Evolutionary conservation across 2,329 filamentous ascomycete species (phyloP).

Genomic region (Trichoderma semiorbis): DNA sequence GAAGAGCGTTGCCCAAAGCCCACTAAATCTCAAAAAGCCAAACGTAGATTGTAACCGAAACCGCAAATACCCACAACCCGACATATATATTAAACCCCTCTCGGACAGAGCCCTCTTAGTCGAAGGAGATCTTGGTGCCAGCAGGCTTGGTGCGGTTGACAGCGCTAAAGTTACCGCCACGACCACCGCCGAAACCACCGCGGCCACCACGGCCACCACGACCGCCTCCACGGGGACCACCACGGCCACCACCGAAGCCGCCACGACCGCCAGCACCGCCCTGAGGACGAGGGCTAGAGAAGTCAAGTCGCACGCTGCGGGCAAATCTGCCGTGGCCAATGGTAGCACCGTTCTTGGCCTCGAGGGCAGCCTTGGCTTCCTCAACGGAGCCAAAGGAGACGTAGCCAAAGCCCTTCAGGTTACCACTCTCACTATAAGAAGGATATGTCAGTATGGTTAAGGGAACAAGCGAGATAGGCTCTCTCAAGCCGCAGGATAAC

Average conservation of each 20-base stretch:
- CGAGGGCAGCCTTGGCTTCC: slow-evolving; percentile 73
- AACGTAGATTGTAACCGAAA: slow-evolving; percentile 49
- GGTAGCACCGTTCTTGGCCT: slow-evolving; percentile 63
- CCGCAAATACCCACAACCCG: slow-evolving; percentile 47
- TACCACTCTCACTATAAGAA: slow-evolving; percentile 63
- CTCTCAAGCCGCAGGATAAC: slow-evolving; percentile 28
- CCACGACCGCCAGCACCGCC: slow-evolving; percentile 46
- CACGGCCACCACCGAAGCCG: slow-evolving; percentile 46
- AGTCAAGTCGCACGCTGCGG: slow-evolving; percentile 80
- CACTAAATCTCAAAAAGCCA: slow-evolving; percentile 37
- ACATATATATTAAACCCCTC: slow-evolving; percentile 42
- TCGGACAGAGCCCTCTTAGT: slow-evolving; percentile 32
- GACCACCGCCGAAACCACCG: slow-evolving; percentile 43
- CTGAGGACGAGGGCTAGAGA: slow-evolving; percentile 62
- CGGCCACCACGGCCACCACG: slow-evolving; percentile 52
- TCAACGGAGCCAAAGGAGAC: slow-evolving; percentile 79
- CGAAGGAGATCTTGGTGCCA: slow-evolving; percentile 77
- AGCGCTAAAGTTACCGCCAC: slow-evolving; percentile 51
- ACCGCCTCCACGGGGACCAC: slow-evolving; percentile 49
- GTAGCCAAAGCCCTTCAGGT: slow-evolving; percentile 90
- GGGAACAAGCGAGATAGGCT: background rate
- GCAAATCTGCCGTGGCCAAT: slow-evolving; percentile 64
- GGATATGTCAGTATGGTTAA: slow-evolving; percentile 9
- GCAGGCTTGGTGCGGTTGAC: slow-evolving; percentile 43
- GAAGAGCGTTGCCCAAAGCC: slow-evolving; percentile 54